Conservation (phyloP, 768 basidiomycete species). For the Asterophora lycoperdoides region DNA sequence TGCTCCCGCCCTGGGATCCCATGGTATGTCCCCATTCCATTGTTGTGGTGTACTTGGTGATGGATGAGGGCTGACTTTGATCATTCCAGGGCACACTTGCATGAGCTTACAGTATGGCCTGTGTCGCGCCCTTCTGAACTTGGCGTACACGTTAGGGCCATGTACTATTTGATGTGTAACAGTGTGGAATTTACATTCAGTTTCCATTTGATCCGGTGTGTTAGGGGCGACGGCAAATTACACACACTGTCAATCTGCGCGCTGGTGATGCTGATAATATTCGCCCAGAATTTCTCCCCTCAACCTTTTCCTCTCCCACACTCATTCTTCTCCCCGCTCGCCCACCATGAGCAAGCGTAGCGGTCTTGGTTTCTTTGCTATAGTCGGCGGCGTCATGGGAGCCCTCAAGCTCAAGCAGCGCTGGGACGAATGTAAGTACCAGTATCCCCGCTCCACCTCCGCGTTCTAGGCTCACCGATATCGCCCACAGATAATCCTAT, state of each 20-base stretch:
- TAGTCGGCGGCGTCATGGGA: conserved; percentile 41
- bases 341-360: conserved; percentile 14
- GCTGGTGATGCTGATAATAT: not conserved
- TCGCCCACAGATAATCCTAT: conserved; percentile 36
- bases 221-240: not conserved
- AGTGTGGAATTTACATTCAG: too few species aligned
- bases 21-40: conserved; percentile 61
- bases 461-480: not conserved
- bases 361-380: conserved; percentile 35
- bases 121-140: too few species aligned
- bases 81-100: conserved; percentile 18
- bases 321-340: conserved; percentile 1
- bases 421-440: conserved; percentile 41
- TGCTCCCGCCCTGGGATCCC: conserved; percentile 90
- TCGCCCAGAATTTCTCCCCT: not conserved
- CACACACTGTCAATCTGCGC: not conserved
- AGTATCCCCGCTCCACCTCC: not conserved
- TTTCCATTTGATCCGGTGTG: not conserved
- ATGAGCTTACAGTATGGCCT: conserved; percentile 3
- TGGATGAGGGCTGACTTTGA: not conserved
- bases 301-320: not conserved
- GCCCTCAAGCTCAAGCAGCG: conserved; percentile 45
- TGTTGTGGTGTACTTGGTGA: not conserved
- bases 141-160: too few species aligned
- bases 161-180: too few species aligned